phyloP scores from a whole-genome alignment of 805 yeast genomes.

The Cyberlindnera sargentensis region DNA sequence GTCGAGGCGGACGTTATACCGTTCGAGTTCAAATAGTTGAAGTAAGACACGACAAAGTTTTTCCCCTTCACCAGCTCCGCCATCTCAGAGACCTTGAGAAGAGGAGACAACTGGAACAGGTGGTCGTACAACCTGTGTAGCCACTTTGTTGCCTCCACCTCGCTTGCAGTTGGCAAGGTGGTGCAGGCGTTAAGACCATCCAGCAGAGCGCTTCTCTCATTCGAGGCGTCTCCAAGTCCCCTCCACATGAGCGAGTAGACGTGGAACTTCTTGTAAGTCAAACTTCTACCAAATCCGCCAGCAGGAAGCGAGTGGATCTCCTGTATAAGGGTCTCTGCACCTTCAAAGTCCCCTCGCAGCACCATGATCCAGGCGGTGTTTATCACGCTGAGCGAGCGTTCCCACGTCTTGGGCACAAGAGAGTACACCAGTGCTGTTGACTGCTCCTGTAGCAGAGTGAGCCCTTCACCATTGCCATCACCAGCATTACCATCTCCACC shows the following conservation, averaged over 20 bases:
- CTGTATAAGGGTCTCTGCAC: background rate
- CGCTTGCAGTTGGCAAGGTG: conserved; percentile 12
- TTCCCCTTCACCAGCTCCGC: conserved; percentile 5
- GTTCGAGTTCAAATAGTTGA: conserved; percentile 1
- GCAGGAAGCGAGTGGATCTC: background rate
- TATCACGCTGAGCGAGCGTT: background rate
- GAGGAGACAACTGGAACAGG: background rate
- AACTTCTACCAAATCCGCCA: conserved; percentile 2
- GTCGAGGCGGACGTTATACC: background rate
- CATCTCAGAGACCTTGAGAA: conserved; percentile 2
- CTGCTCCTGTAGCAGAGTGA: background rate
- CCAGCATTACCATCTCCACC: no score
- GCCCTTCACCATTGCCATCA: background rate
- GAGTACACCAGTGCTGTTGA: background rate
- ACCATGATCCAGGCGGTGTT: background rate
- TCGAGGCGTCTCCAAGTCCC: background rate
- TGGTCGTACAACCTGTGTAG: conserved; percentile 9
- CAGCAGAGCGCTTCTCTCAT: conserved; percentile 4
- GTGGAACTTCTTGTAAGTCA: conserved; percentile 9
- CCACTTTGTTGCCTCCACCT: conserved; percentile 19
- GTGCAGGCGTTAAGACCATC: conserved; percentile 10
- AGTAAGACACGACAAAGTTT: conserved; percentile 13
- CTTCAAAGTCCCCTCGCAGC: background rate
- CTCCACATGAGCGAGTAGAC: conserved; percentile 6
- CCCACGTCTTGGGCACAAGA: background rate